Evolutionary conservation across 2,329 filamentous ascomycete genomes (phyloP), one percentile per base, ranked within the genome.

Genomic region (Colletotrichum godetiae): DNA sequence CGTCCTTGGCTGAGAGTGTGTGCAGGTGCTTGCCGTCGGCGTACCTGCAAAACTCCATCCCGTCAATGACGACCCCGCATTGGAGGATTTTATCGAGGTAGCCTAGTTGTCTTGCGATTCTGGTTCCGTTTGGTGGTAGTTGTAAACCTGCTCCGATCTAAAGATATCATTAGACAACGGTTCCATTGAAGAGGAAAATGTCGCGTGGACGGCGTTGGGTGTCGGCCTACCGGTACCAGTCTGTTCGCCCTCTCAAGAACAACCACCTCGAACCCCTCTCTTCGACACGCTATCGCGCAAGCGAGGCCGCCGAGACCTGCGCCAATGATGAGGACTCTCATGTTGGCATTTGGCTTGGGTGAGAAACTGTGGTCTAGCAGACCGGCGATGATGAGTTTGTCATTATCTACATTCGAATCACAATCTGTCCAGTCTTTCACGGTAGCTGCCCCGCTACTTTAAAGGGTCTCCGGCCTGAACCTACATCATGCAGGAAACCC

Each of bases 141-240:
- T 74, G 72, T 22, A 74, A 67, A 13, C 72, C 72, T 4, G 72
- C 61, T 13, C 72, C 72, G 19, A 74, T 74, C 72, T 74, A 24
- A n/a, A n/a, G n/a, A n/a, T n/a, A n/a, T n/a, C n/a, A n/a, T n/a
- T n/a, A n/a, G n/a, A n/a, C n/a, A n/a, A n/a, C n/a, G n/a, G n/a
- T n/a, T n/a, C n/a, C n/a, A n/a, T n/a, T n/a, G n/a, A n/a, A n/a
- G n/a, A n/a, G n/a, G n/a, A n/a, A n/a, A n/a, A n/a, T n/a, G n/a
- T n/a, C n/a, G n/a, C n/a, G n/a, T n/a, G n/a, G 12, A 35, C 27
- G 27, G 27, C 27, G 27, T 29, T 4, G 27, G 27, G 27, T n/a
- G 27, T 29, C 27, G 27, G 27, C 72, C 49, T 22, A 72, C 72
- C 22, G 68, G 63, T 24, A 68, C 53, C 52, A 72, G 58, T 1